A percentile compares a stretch with the other conserved stretches of the same genome.
Conservation (phyloP, 2,329 filamentous ascomycete genomes). For the Ustulina deusta region DNA sequence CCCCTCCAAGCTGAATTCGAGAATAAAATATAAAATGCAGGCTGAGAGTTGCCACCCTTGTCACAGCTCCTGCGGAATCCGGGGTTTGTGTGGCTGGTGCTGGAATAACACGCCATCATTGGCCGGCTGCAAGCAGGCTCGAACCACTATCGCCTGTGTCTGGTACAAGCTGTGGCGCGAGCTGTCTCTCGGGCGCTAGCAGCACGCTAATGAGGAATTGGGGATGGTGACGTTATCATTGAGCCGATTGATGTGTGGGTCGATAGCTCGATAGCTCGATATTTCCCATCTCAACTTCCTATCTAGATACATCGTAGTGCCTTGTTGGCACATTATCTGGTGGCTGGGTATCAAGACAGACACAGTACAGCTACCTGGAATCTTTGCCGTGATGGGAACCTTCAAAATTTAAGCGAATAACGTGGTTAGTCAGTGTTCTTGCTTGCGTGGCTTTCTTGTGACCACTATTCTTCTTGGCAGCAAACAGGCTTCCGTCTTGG, state of each 20-base stretch:
- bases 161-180: slow-evolving; percentile 44
- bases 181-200: slow-evolving; percentile 39
- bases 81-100: slow-evolving; percentile 45
- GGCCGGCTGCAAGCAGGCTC: neutral
- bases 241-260: neutral
- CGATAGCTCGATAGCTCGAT: neutral
- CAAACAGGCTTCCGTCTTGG: slow-evolving; percentile 21
- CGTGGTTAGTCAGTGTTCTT: neutral
- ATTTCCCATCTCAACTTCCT: neutral
- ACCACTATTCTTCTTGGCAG: slow-evolving; percentile 14
- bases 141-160: neutral
- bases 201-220: slow-evolving; percentile 17
- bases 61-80: slow-evolving; percentile 32
- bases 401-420: neutral
- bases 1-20: slow-evolving; percentile 35
- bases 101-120: neutral
- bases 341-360: slow-evolving; percentile 4
- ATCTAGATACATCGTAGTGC: too few species aligned
- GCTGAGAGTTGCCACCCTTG: slow-evolving; percentile 30
- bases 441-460: slow-evolving; percentile 18
- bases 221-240: slow-evolving; percentile 33
- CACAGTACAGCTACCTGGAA: neutral
- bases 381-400: neutral
- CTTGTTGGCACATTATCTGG: slow-evolving; percentile 7
- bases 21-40: slow-evolving; percentile 18